Conservation (phyloP, 2,329 filamentous ascomycete species). For the Penicillium palitans region DNA sequence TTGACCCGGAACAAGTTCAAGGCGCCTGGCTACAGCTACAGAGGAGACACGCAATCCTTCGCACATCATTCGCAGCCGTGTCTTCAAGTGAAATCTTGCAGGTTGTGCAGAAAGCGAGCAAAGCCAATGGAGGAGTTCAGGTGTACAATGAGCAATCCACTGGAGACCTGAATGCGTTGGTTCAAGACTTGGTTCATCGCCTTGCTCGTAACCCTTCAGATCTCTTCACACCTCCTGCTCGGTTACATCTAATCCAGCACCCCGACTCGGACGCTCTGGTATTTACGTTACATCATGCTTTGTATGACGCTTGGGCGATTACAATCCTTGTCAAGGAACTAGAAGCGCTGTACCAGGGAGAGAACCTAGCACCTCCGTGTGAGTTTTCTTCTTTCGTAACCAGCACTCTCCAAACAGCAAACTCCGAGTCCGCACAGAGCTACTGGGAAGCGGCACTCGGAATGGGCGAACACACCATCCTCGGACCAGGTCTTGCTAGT, state of each 20-base stretch:
- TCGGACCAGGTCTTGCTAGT: not conserved
- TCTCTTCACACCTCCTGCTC: conserved; percentile 3
- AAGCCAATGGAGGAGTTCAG: not conserved
- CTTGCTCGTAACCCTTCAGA: not conserved
- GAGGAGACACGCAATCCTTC: conserved; percentile 10
- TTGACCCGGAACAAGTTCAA: not conserved
- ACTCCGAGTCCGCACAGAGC: not conserved
- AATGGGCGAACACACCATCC: not conserved
- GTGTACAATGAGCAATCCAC: not conserved
- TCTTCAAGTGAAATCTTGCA: conserved; percentile 5
- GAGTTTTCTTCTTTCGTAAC: not conserved
- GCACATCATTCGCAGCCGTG: conserved; percentile 10
- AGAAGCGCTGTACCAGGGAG: conserved; percentile 5
- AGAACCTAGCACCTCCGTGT: not conserved
- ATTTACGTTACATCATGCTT: conserved; percentile 12
- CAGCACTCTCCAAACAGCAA: not conserved
- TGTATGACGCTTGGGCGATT: conserved; percentile 15
- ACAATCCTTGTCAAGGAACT: conserved; percentile 8
- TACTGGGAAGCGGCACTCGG: not conserved
- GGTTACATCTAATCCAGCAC: conserved; percentile 1
- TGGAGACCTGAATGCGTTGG: not conserved
- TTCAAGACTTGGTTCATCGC: not conserved
- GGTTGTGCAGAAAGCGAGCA: not conserved
- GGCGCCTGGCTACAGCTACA: conserved; percentile 8
- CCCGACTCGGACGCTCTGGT: not conserved